Evolutionary conservation across 495 filamentous ascomycete species (phyloP), one percentile per base, ranked within the genome.

Genomic region (Aspergillus asperescens): DNA sequence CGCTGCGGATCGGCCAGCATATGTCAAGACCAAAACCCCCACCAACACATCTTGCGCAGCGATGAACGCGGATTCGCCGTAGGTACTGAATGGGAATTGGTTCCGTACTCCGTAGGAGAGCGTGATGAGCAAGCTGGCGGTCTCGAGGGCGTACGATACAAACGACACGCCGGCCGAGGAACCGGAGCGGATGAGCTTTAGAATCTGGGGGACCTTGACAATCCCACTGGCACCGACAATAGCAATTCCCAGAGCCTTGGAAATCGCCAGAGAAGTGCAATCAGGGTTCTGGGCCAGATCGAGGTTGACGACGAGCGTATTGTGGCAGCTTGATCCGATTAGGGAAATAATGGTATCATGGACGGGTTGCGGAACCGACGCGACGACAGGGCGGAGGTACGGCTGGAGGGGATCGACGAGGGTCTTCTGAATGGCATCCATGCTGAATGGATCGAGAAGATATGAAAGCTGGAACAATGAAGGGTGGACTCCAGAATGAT

Each of bases 161-260:
- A 96, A 95, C 50, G 83, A 88, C 52, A 97, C 78, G 59, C 92
- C 93, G 47, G 79, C 78, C 7, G 88, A 82, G 23, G 88, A 94
- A 48, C 82, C 76, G 28, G 90, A 91, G 57, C 74, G 68, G 59
- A 94, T 69, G 43, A 96, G 82, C 75, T 96, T 96, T 67, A 96
- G 65, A 68, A 97, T 90, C 71, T 96, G 93, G 0, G 93, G 92
- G 40, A 98, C 80, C 75, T 98, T 98, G 73, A 98, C 88, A 58
- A 96, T 81, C 25, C 88, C 80, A 50, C 86, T 89, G 29, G 89
- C 86, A 53, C 79, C 84, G 61, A 98, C 86, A 70, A 97, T 98
- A 66, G 82, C 92, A 52, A 96, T 83, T 35, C 93, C 93, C 40
- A 98, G 85, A 10, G 77, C 88, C 72, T 97, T 97, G 59, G 88